Evolutionary conservation across 805 yeast genomes (phyloP), one percentile per base, ranked within the genome.

Genomic region (Wickerhamomyces alni): DNA sequence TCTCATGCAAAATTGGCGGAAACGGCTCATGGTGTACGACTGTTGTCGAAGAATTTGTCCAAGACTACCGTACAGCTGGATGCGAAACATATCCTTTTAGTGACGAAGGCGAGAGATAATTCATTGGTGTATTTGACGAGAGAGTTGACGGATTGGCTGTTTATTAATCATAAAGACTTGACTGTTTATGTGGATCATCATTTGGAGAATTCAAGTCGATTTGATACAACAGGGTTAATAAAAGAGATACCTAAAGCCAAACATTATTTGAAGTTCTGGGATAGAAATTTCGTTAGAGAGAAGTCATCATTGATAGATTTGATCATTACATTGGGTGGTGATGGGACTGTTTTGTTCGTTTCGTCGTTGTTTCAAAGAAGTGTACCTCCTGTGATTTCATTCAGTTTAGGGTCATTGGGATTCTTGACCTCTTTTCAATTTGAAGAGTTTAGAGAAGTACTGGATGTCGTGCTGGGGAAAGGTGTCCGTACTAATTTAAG

Each of bases 311-410:
- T 67, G 34, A 75, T 80, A 47, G 98, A 91, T 58, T 66, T 89
- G 43, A 81, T 87, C 2, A 76, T 91, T 33, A 87, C 98, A 0
- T 67, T 93, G 8, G 99, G 99, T 18, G 99, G 99, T 15, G 99
- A 93, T 57, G 98, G 99, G 8, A 93, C 99, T 0, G 96, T 91
- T 35, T 66, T 91, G 9, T 83, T 83, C 53, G 91, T 91, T 0
- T 87, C 95, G 2, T 82, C 93, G 41, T 66, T 88, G 30, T 93
- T 93, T 61, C 94, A 85, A 62, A 67, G 74, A 41, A 73, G 75
- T 36, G 96, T 89, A 2, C 99, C 99, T 1, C 99, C 99, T 0
- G 86, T 91, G 2, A 69, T 93, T 48, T 77, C 94, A 16, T 91
- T 88, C 60, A 76, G 95, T 1, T 66, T 93, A 50, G 99, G 99